These are phyloP conservation scores for Dioscorea cayenensis DNA, from an alignment of 116 monocot genomes.

Conservation along the genomic window DNA sequence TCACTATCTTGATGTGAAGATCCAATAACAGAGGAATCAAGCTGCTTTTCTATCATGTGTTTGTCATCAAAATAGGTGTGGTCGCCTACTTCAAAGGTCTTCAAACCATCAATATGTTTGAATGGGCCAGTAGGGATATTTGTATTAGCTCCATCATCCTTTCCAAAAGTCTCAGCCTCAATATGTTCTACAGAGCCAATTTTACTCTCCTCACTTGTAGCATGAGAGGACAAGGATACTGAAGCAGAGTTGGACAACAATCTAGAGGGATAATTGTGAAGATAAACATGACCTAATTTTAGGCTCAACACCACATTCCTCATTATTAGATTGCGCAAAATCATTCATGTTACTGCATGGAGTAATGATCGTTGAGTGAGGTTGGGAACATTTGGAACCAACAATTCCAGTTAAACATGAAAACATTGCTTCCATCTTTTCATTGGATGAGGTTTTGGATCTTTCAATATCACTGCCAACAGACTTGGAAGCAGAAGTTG, in stretches of 20 bases:
- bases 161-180: constrained; percentile 10
- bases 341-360: constrained; percentile 14
- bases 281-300: constrained; percentile 6
- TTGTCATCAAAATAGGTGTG: neutral
- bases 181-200: constrained; percentile 21
- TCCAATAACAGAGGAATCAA: constrained; percentile 8
- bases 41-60: constrained; percentile 7
- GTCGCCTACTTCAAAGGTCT: constrained; percentile 5
- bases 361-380: constrained; percentile 4
- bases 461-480: constrained; percentile 13
- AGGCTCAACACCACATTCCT: constrained; percentile 6
- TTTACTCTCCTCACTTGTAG: constrained; percentile 18
- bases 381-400: constrained; percentile 8
- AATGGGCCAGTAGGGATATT: neutral
- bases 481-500: constrained; percentile 19
- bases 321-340: constrained; percentile 9
- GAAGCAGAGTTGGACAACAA: constrained; percentile 3
- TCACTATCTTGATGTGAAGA: constrained; percentile 10
- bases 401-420: constrained; percentile 1
- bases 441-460: constrained; percentile 7
- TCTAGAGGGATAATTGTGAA: neutral
- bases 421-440: constrained; percentile 6
- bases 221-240: constrained; percentile 2
- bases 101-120: constrained; percentile 2
- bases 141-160: constrained; percentile 5